Percentiles rank a stretch among this genome's conserved stretches.
These are phyloP conservation scores for Suhomyces coccinellae DNA, from an alignment of 1,139 yeast species.

Conservation along the genomic window DNA sequence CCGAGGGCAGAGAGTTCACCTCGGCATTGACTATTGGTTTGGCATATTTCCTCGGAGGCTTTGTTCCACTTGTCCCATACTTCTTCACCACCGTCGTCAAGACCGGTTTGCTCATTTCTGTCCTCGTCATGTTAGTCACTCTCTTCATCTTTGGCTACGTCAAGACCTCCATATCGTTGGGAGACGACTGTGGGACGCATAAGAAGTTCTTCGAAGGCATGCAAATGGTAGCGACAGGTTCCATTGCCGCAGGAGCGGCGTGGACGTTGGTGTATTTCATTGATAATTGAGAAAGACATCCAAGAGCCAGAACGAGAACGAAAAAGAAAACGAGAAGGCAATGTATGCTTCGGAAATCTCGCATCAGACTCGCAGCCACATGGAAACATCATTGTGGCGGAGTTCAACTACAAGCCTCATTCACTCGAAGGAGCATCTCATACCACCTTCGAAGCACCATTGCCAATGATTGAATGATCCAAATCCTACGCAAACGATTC, in stretches of 20 bases:
- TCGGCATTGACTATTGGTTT: constrained; percentile 77
- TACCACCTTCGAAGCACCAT: too few relatives aligned
- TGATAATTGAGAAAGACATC: constrained; percentile 33
- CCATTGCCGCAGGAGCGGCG: constrained; percentile 95
- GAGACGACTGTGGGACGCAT: constrained; percentile 62
- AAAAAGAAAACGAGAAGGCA: background rate
- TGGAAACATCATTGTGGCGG: constrained; percentile 6
- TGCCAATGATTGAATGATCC: too few relatives aligned
- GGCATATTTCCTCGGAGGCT: constrained; percentile 77
- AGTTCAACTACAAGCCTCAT: background rate
- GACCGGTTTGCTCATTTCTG: constrained; percentile 74
- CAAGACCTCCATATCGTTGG: constrained; percentile 83
- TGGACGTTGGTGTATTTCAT: constrained; percentile 86
- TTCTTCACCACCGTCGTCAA: constrained; percentile 74
- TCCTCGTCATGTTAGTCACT: constrained; percentile 80
- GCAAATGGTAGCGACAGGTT: constrained; percentile 92
- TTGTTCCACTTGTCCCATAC: constrained; percentile 77
- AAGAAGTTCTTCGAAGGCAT: constrained; percentile 76
- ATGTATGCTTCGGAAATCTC: too few relatives aligned
- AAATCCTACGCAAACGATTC: too few relatives aligned
- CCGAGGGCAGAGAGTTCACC: constrained; percentile 73
- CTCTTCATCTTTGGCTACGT: constrained; percentile 83
- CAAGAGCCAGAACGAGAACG: too few relatives aligned
- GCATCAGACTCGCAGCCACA: constrained; percentile 2
- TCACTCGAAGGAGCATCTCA: too few relatives aligned